These are phyloP conservation scores for Pseudocercospora musae DNA, from an alignment of 2,329 filamentous ascomycete genomes.

Conservation along the genomic window DNA sequence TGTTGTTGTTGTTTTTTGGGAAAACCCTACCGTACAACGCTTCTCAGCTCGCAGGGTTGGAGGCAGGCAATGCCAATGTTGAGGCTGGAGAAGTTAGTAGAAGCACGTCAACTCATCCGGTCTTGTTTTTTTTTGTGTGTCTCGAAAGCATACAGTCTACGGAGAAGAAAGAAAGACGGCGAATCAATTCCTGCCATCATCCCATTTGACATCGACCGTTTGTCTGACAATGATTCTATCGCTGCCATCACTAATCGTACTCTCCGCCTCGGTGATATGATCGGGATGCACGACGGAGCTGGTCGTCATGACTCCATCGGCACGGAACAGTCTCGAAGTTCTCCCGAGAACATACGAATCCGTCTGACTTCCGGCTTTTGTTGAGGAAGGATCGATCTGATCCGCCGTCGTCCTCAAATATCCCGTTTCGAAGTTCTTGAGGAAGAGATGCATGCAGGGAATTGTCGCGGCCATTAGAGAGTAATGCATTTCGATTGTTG, in stretches of 20 bases:
- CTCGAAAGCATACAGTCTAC: too few species aligned
- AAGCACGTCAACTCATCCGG: too few species aligned
- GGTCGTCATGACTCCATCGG: conserved; percentile 6
- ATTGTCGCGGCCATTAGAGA: conserved; percentile 19
- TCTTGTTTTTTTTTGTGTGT: too few species aligned
- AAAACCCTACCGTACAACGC: too few species aligned
- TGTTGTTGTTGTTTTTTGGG: too few species aligned
- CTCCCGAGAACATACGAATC: conserved; percentile 6
- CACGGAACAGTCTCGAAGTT: conserved; percentile 3
- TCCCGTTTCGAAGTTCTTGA: conserved; percentile 15
- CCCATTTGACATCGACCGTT: conserved; percentile 18
- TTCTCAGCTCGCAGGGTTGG: not conserved
- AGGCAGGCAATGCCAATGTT: too few species aligned
- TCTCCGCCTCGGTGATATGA: conserved; percentile 6
- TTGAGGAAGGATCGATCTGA: conserved; percentile 9
- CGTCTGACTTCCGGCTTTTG: conserved; percentile 1
- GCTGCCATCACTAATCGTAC: conserved; percentile 11
- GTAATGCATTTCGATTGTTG: conserved; percentile 18
- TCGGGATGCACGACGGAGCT: conserved; percentile 8
- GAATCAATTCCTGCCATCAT: conserved; percentile 1
- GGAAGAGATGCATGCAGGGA: conserved; percentile 21
- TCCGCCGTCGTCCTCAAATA: conserved; percentile 13
- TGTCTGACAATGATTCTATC: conserved; percentile 20
- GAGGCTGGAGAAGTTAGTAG: too few species aligned
- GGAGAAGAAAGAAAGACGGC: too few species aligned